Conservation (phyloP, 192 early-diverging fungal genomes). For the Powellomyces hirtus region DNA sequence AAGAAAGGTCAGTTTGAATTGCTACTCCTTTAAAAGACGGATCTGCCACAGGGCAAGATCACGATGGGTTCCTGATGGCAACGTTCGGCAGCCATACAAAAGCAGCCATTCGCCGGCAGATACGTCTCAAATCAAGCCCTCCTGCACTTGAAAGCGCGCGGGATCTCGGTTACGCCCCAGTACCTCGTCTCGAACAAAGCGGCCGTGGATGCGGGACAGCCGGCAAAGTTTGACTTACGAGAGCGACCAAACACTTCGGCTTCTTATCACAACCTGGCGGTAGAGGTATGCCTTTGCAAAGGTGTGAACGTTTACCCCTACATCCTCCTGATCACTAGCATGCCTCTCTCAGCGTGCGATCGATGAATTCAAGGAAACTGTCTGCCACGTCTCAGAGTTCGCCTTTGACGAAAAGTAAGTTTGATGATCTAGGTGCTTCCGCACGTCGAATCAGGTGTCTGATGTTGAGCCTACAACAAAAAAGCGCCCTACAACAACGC, state of each 20-base stretch:
- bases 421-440: too few relatives aligned
- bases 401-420: constrained; percentile 69
- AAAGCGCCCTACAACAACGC: constrained; percentile 35
- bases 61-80: constrained; percentile 9
- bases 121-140: constrained; percentile 73
- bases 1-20: constrained; percentile 78
- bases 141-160: constrained; percentile 52
- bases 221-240: constrained; percentile 52
- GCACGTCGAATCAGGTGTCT: too few relatives aligned
- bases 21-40: not conserved
- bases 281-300: constrained; percentile 48
- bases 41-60: not conserved
- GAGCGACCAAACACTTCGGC: constrained; percentile 57
- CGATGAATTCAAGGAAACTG: constrained; percentile 92
- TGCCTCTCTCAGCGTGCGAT: constrained; percentile 59
- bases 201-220: constrained; percentile 65
- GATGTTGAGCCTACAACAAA: too few relatives aligned
- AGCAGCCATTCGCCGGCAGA: constrained; percentile 79
- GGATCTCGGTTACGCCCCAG: constrained; percentile 70
- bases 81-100: too few relatives aligned
- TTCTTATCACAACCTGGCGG: constrained; percentile 73
- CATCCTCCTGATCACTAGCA: not conserved
- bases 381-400: constrained; percentile 76
- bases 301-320: not conserved
- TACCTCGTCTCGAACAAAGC: constrained; percentile 78